A percentile compares a stretch with the other conserved stretches of the same genome.
Evolutionary conservation across 108 stramenopile genomes (phyloP).

Genomic region (Asterionellopsis glacialis): DNA sequence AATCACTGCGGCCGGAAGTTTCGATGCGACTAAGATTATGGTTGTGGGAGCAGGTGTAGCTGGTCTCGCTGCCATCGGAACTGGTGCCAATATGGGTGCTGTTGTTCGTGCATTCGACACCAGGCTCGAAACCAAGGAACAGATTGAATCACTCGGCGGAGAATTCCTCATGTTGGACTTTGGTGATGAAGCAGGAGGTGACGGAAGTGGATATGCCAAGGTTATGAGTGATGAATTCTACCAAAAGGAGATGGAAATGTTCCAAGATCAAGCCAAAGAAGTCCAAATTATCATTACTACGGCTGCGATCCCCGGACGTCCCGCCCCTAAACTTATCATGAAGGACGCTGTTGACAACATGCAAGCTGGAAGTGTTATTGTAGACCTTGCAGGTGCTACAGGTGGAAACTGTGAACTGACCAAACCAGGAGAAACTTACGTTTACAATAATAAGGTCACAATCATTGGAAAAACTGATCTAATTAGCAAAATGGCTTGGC

Average conservation of each 20-base stretch:
- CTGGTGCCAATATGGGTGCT: conserved; percentile 87
- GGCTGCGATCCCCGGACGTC: conserved; percentile 84
- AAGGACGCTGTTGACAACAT: conserved; percentile 79
- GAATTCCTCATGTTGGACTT: conserved; percentile 69
- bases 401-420: conserved; percentile 91
- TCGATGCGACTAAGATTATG: conserved; percentile 79
- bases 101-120: conserved; percentile 87
- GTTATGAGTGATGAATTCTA: conserved; percentile 83
- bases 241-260: conserved; percentile 65
- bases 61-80: conserved; percentile 82
- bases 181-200: conserved; percentile 62
- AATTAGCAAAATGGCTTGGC: conserved; percentile 68
- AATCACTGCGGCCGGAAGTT: conserved; percentile 85
- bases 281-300: conserved; percentile 86
- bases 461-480: conserved; percentile 82
- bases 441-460: conserved; percentile 62
- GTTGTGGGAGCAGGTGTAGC: conserved; percentile 91
- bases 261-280: conserved; percentile 62
- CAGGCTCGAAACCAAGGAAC: conserved; percentile 81
- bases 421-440: conserved; percentile 42
- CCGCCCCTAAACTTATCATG: conserved; percentile 79
- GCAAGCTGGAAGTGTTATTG: conserved; percentile 74
- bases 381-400: conserved; percentile 84
- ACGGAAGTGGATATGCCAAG: conserved; percentile 83
- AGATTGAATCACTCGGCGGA: conserved; percentile 85